These are phyloP conservation scores for Endoconidiophora polonica DNA, from an alignment of 2,329 filamentous ascomycete species.

Conservation along the genomic window DNA sequence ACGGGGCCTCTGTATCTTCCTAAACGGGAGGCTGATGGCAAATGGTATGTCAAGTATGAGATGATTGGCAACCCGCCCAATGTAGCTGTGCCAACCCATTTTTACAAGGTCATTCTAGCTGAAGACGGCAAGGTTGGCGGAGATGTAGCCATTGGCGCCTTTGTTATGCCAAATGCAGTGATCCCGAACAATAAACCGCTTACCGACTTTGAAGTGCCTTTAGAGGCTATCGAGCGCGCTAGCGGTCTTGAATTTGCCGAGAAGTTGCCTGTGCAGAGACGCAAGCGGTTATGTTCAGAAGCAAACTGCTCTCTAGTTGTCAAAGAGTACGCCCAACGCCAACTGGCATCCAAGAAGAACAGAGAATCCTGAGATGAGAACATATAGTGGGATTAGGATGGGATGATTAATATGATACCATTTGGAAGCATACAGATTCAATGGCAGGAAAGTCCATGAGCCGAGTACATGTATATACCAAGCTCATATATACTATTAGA, in stretches of 20 bases:
- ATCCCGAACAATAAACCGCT: slow-evolving; percentile 82
- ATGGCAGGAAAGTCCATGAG: no score
- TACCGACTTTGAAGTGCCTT: slow-evolving; percentile 80
- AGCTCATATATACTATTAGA: neutral
- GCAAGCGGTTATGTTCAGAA: slow-evolving; percentile 71
- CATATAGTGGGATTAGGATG: neutral
- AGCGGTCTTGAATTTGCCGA: slow-evolving; percentile 81
- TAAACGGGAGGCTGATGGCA: slow-evolving; percentile 67
- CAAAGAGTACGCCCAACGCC: slow-evolving; percentile 53
- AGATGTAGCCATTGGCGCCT: slow-evolving; percentile 78
- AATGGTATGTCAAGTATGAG: slow-evolving; percentile 93
- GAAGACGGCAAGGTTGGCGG: slow-evolving; percentile 59
- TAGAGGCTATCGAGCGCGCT: slow-evolving; percentile 84
- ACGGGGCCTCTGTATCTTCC: slow-evolving; percentile 91
- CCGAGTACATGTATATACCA: no score
- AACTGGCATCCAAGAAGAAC: slow-evolving; percentile 38
- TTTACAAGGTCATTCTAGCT: slow-evolving; percentile 97
- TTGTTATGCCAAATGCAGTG: slow-evolving; percentile 80
- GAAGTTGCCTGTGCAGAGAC: slow-evolving; percentile 55
- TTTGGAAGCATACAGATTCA: neutral
- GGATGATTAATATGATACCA: neutral
- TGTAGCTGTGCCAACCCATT: slow-evolving; percentile 92
- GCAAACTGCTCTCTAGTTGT: slow-evolving; percentile 70
- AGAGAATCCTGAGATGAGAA: neutral
- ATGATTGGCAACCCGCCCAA: slow-evolving; percentile 87